Evolutionary conservation across 129 eudicot species (phyloP).

Genomic region (Oenanthe sinensis): DNA sequence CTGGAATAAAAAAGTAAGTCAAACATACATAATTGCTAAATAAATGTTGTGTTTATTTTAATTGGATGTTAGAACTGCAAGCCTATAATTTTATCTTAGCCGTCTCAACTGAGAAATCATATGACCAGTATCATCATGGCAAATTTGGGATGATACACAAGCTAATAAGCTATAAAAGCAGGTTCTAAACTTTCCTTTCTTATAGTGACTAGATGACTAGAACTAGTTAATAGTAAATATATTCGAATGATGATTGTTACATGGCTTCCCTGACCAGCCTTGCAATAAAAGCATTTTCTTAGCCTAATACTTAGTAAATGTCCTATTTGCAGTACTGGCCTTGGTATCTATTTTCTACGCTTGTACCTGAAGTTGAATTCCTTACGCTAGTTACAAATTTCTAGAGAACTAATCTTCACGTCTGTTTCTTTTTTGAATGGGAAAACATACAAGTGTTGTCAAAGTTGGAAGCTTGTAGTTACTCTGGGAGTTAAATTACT

Average conservation of each 20-base stretch:
- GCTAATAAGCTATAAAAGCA: neutral
- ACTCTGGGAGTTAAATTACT: neutral
- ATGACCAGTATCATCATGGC: neutral
- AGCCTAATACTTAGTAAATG: neutral
- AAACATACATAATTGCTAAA: neutral
- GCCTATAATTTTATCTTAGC: neutral
- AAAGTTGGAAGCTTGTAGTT: neutral
- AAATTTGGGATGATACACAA: neutral
- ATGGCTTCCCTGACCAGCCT: neutral
- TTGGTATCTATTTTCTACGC: neutral
- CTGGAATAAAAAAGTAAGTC: slow-evolving; percentile 47
- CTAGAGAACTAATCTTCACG: neutral
- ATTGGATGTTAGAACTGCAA: neutral
- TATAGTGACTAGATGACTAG: neutral
- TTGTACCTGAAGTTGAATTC: neutral
- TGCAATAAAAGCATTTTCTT: neutral
- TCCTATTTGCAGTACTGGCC: neutral
- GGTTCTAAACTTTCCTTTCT: neutral
- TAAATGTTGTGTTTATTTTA: neutral
- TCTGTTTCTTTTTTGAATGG: neutral
- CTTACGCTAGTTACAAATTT: no score
- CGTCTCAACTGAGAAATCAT: neutral
- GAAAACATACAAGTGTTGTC: no score
- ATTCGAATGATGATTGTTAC: neutral
- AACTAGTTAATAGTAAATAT: neutral